phyloP scores from a whole-genome alignment of 345 rosid genomes.

The Camelina hispida region DNA sequence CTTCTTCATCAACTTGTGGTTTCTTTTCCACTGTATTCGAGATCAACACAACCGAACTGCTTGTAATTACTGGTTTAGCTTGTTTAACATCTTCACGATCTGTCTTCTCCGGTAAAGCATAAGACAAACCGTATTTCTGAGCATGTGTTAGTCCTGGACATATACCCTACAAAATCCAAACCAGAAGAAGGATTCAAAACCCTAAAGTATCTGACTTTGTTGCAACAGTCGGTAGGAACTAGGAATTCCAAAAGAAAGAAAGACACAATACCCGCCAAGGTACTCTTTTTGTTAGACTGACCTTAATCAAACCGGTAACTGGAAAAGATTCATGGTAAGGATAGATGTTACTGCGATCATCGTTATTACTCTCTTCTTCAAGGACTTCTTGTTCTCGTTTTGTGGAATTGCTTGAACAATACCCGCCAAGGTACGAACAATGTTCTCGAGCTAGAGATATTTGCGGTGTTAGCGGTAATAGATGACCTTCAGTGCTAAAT shows the following conservation, averaged over 20 bases:
- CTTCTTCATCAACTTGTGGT: conserved; percentile 17
- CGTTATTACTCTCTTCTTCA: conserved; percentile 49
- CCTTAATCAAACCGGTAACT: conserved; percentile 79
- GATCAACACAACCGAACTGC: conserved; percentile 46
- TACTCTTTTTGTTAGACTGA: conserved; percentile 39
- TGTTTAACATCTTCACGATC: conserved; percentile 40
- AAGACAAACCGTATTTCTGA: conserved; percentile 77
- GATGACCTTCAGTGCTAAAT: conserved; percentile 95
- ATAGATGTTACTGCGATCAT: conserved; percentile 41
- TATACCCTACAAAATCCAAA: conserved; percentile 60
- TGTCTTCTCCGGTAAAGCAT: conserved; percentile 47
- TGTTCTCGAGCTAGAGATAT: conserved; percentile 83
- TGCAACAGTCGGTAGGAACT: background rate
- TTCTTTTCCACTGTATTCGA: conserved; percentile 39
- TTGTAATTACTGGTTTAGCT: conserved; percentile 40
- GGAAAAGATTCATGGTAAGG: conserved; percentile 57
- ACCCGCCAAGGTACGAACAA: conserved; percentile 86
- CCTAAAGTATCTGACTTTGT: background rate
- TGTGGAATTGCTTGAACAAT: conserved; percentile 58
- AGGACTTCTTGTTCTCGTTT: conserved; percentile 41
- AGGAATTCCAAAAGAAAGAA: background rate
- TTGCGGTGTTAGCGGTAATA: conserved; percentile 86
- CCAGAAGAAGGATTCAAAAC: conserved; percentile 10
- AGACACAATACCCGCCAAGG: too few species aligned
- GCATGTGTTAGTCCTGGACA: conserved; percentile 87